phyloP scores from a whole-genome alignment of 345 rosid species.

The Carallia pectinifolia region DNA sequence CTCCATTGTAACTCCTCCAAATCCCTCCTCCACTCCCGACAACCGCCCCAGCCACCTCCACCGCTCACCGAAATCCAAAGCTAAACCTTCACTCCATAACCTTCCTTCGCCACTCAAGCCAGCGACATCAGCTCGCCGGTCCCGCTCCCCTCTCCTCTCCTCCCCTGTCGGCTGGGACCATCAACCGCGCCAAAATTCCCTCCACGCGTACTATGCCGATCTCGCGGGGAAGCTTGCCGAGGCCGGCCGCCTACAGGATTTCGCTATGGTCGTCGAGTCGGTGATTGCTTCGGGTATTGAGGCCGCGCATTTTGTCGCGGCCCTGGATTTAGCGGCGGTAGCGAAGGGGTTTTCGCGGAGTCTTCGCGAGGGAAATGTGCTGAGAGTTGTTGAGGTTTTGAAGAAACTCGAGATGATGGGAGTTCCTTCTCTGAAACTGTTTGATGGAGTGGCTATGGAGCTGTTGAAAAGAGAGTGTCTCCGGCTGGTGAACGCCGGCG shows the following conservation, averaged over 20 bases:
- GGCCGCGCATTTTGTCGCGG: slow-evolving; percentile 46
- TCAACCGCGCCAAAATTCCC: slow-evolving; percentile 15
- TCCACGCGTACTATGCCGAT: slow-evolving; percentile 41
- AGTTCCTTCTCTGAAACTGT: slow-evolving; percentile 48
- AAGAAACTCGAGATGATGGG: slow-evolving; percentile 54
- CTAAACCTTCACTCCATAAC: slow-evolving; percentile 25
- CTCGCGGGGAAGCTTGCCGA: slow-evolving; percentile 67
- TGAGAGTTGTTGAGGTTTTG: slow-evolving; percentile 49
- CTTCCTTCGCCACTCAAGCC: slow-evolving; percentile 25
- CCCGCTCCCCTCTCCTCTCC: slow-evolving; percentile 29
- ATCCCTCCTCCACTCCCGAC: slow-evolving; percentile 20
- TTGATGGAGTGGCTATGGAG: slow-evolving; percentile 41
- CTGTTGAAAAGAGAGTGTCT: slow-evolving; percentile 53
- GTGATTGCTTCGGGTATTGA: slow-evolving; percentile 50
- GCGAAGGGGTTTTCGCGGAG: slow-evolving; percentile 50
- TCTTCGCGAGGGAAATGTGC: slow-evolving; percentile 53
- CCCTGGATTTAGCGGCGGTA: slow-evolving; percentile 40
- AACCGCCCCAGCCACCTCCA: slow-evolving; percentile 30
- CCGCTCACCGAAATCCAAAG: slow-evolving; percentile 17
- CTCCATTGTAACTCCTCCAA: slow-evolving; percentile 35
- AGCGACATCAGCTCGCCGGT: slow-evolving; percentile 24
- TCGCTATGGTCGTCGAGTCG: slow-evolving; percentile 52
- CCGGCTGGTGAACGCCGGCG: slow-evolving; percentile 46
- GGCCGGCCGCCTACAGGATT: slow-evolving; percentile 67
- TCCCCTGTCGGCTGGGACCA: slow-evolving; percentile 41